Evolutionary conservation across 2,329 filamentous ascomycete species (phyloP), one percentile per base, ranked within the genome.

Genomic region (Fusarium anguioides): DNA sequence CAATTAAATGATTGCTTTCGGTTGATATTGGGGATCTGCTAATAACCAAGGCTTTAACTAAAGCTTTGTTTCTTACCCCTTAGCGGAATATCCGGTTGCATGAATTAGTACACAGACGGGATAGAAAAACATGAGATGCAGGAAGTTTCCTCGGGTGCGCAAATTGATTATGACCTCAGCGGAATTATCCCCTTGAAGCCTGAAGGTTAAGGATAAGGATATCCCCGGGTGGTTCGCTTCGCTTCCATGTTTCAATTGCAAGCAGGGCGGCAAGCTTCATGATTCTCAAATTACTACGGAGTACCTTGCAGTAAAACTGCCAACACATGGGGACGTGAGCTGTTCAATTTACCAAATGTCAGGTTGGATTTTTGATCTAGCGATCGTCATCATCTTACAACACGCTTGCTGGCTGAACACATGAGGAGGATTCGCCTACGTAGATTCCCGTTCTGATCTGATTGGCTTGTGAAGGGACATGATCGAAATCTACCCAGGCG

Each of bases 241-340:
- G 37, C 49, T 57, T 57, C 27, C 50, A 58, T 50, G 58, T 63
- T 63, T 63, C 60, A 41, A 63, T 37, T 37, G 39, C 31, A 63
- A 35, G 21, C 58, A 48, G 48, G n/a, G n/a, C n/a, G n/a, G n/a
- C n/a, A n/a, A n/a, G 42, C 21, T 31, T 36, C 23, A n/a, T 29
- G 46, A 52, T 47, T 42, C 18, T n/a, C n/a, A n/a, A 33, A 41
- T 36, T 35, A 29, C 26, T 35, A 29, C 20, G n/a, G n/a, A n/a
- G n/a, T 53, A 53, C 55, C 27, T 27, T 40, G 54, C 39, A 29
- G 18, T 24, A 9, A 23, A 21, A 8, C 39, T 63, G 42, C 42
- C 37, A 49, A 40, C 57, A 33, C 49, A 57, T 62, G 50, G n/a
- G n/a, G 42, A 18, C 27, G 31, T 57, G 42, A 45, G 58, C 50